phyloP scores from a whole-genome alignment of 306 rosid genomes.

The Quercus alba region DNA sequence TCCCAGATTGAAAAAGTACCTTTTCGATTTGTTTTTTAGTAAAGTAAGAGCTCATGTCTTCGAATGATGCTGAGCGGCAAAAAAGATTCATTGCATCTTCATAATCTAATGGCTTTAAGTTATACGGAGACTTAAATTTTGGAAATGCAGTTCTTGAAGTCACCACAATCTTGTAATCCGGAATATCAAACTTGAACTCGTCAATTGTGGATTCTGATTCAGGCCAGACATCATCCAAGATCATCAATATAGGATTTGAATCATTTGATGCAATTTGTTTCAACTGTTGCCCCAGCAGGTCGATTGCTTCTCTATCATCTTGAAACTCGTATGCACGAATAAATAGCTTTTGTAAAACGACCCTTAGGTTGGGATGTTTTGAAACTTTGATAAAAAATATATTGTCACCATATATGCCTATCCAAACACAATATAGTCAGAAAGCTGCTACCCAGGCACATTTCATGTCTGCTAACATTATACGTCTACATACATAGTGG shows the following conservation, averaged over 20 bases:
- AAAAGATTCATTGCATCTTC: slow-evolving; percentile 27
- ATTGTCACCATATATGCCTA: slow-evolving; percentile 18
- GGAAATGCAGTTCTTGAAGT: slow-evolving; percentile 27
- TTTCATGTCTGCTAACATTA: too few species aligned
- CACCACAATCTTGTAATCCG: slow-evolving; percentile 34
- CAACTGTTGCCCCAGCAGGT: neutral
- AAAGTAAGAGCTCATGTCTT: neutral
- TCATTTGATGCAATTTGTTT: neutral
- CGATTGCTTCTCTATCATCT: neutral
- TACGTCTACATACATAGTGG: too few species aligned
- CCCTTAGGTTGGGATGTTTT: slow-evolving; percentile 9
- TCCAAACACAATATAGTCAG: neutral
- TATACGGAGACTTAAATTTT: slow-evolving; percentile 3
- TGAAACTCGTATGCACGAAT: neutral
- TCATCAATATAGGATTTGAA: slow-evolving; percentile 7
- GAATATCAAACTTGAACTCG: neutral
- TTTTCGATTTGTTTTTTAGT: slow-evolving; percentile 1
- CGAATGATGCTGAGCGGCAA: slow-evolving; percentile 17
- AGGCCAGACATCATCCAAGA: slow-evolving; percentile 36
- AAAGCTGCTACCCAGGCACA: too few species aligned
- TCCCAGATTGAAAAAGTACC: neutral
- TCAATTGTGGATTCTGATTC: slow-evolving; percentile 13
- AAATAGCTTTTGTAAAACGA: slow-evolving; percentile 5
- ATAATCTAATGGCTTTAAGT: neutral
- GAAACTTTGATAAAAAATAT: slow-evolving; percentile 19